These are phyloP conservation scores for Alloteropsis semialata DNA, from an alignment of 176 grass and related monocot genomes.

Conservation along the genomic window DNA sequence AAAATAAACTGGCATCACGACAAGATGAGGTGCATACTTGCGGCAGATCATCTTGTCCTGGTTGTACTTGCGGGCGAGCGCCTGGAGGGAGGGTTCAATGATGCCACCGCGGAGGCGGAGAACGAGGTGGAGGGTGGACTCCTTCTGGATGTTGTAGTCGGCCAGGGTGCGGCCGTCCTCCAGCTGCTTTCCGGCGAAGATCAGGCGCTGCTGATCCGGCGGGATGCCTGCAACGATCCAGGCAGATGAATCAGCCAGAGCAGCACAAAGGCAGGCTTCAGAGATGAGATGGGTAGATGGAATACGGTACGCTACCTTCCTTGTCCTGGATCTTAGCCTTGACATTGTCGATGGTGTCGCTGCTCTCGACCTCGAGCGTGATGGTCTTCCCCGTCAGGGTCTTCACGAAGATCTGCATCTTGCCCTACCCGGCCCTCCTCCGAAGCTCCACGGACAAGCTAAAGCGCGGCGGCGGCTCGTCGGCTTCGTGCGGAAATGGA, in stretches of 20 bases:
- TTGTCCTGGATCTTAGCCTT: conserved; percentile 99
- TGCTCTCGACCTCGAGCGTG: conserved; percentile 98
- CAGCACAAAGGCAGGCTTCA: too few species aligned
- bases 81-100: conserved; percentile 85
- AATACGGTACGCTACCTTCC: conserved; percentile 41
- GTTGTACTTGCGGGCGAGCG: conserved; percentile 91
- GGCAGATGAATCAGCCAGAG: background rate
- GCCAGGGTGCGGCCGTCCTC: conserved; percentile 85
- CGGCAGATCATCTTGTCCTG: conserved; percentile 96
- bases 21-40: conserved; percentile 39
- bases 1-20: too few species aligned
- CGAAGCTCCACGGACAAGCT: background rate
- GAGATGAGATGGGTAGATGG: fast-evolving
- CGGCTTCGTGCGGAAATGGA: background rate
- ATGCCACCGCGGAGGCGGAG: conserved; percentile 87
- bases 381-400: conserved; percentile 96
- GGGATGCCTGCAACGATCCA: conserved; percentile 43
- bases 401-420: conserved; percentile 99
- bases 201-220: conserved; percentile 92
- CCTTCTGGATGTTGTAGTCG: conserved; percentile 99
- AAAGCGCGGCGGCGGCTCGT: background rate
- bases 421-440: background rate
- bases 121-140: conserved; percentile 84
- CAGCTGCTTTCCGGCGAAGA: conserved; percentile 95
- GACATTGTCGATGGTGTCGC: conserved; percentile 97